Conservation (phyloP, 176 grass and related monocot species). For the Carex cristatella region DNA sequence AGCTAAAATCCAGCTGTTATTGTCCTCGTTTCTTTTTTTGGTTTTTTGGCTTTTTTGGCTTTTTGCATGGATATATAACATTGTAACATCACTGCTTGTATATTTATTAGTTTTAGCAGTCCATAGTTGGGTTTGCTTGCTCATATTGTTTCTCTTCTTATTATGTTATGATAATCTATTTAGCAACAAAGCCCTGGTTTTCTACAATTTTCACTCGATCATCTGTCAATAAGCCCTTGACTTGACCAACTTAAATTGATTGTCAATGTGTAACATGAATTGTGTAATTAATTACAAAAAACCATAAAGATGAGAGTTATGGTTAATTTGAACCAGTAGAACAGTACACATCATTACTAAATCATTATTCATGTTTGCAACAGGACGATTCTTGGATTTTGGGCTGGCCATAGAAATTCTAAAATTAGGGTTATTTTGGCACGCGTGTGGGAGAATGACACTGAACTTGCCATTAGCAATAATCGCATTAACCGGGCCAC, state of each 20-base stretch:
- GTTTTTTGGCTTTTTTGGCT: background rate
- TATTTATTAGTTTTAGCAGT: background rate
- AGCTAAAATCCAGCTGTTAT: background rate
- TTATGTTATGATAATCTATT: background rate
- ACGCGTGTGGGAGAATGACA: slow-evolving; percentile 87
- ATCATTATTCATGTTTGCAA: background rate
- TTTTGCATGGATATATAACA: background rate
- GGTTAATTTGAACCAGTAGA: background rate
- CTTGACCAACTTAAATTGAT: background rate
- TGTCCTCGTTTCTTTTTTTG: background rate
- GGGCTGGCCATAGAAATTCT: slow-evolving; percentile 54
- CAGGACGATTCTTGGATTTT: slow-evolving; percentile 55
- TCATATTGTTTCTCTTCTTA: background rate
- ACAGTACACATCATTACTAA: background rate
- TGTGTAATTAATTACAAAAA: background rate
- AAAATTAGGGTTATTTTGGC: slow-evolving; percentile 95
- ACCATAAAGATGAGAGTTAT: background rate
- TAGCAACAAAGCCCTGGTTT: background rate
- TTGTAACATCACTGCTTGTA: background rate
- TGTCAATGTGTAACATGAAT: background rate
- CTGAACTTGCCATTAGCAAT: slow-evolving; percentile 88
- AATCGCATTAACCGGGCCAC: slow-evolving; percentile 86
- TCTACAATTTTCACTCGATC: background rate
- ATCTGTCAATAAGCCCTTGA: background rate
- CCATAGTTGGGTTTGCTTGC: background rate